Conservation (phyloP, 2,329 filamentous ascomycete species). For the Fusarium longipes region DNA sequence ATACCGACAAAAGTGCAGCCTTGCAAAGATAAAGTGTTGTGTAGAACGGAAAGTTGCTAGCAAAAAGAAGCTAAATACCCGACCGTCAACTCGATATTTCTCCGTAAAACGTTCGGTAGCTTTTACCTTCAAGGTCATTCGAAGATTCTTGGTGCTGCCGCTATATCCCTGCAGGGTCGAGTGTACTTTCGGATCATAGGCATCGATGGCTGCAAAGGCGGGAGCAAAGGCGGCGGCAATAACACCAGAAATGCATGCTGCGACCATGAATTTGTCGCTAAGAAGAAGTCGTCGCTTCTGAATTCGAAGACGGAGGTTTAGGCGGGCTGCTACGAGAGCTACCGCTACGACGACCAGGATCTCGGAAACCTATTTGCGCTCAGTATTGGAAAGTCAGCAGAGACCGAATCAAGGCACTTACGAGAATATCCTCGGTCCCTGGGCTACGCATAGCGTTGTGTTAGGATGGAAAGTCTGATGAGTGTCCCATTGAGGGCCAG, state of each 20-base stretch:
- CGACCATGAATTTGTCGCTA: conserved; percentile 36
- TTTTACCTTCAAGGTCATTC: conserved; percentile 24
- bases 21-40: conserved; percentile 42
- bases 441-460: not conserved
- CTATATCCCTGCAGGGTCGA: conserved; percentile 13
- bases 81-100: fast-evolving
- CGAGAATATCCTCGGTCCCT: not conserved
- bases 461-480: too few species aligned
- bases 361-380: conserved; percentile 1
- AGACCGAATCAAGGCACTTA: not conserved
- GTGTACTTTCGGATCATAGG: conserved; percentile 27
- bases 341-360: conserved; percentile 25
- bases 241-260: conserved; percentile 25
- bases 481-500: not conserved
- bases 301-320: conserved; percentile 31
- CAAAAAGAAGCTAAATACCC: conserved; percentile 22
- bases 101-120: fast-evolving
- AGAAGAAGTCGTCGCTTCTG: conserved; percentile 24
- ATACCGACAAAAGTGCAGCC: conserved; percentile 32
- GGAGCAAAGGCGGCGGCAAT: conserved; percentile 20
- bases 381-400: fast-evolving
- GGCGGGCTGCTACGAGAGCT: conserved; percentile 24
- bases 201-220: conserved; percentile 2
- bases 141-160: not conserved
- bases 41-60: conserved; percentile 30